Evolutionary conservation across 2,329 filamentous ascomycete species (phyloP).

Genomic region (Pyricularia sp.): DNA sequence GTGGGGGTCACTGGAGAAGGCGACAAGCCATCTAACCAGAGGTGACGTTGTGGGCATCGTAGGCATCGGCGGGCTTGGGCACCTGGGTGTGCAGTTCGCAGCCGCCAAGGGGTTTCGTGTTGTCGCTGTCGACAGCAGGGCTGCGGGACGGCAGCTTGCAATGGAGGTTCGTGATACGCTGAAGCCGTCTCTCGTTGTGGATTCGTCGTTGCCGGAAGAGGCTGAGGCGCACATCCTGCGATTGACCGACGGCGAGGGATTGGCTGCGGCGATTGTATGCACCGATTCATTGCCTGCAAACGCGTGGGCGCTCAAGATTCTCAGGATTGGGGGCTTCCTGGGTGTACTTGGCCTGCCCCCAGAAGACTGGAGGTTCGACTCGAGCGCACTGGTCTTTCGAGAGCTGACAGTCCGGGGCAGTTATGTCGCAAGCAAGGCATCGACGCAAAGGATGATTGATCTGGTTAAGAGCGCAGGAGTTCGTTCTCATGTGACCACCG

Average conservation of each 20-base stretch:
- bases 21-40: slow-evolving; percentile 16
- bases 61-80: slow-evolving; percentile 30
- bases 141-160: slow-evolving; percentile 18
- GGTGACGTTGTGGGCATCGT: slow-evolving; percentile 32
- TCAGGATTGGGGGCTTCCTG: slow-evolving; percentile 19
- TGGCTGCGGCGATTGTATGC: slow-evolving; percentile 21
- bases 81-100: slow-evolving; percentile 34
- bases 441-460: slow-evolving; percentile 21
- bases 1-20: slow-evolving; percentile 21
- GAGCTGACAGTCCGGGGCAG: slow-evolving; percentile 21
- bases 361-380: slow-evolving; percentile 22
- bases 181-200: slow-evolving; percentile 18
- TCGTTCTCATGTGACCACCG: slow-evolving; percentile 17
- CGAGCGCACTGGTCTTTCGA: slow-evolving; percentile 18
- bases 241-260: slow-evolving; percentile 20
- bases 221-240: slow-evolving; percentile 14
- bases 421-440: slow-evolving; percentile 20
- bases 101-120: slow-evolving; percentile 43
- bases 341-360: slow-evolving; percentile 21
- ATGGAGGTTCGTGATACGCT: slow-evolving; percentile 15
- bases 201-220: slow-evolving; percentile 13
- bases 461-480: slow-evolving; percentile 16
- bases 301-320: slow-evolving; percentile 17
- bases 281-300: slow-evolving; percentile 22
- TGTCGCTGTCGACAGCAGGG: slow-evolving; percentile 33